Evolutionary conservation across 257 asterid genomes (phyloP).

Genomic region (Lycium barbarum): DNA sequence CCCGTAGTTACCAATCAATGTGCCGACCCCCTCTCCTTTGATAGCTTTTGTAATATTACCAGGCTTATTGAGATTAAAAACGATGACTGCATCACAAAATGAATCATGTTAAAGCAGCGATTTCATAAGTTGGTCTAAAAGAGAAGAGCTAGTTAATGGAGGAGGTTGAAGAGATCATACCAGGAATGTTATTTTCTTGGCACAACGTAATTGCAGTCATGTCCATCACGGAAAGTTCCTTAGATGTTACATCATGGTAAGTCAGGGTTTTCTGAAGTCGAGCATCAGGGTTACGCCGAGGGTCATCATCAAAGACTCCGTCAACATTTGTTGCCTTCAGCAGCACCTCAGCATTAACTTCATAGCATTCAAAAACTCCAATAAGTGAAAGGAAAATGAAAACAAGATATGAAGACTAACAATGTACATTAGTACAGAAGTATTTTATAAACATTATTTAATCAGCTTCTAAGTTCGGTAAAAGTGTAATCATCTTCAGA

Average conservation of each 20-base stretch:
- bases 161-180: conserved; percentile 43
- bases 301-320: conserved; percentile 87
- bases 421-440: neutral
- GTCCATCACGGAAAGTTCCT: conserved; percentile 92
- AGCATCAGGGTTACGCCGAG: conserved; percentile 71
- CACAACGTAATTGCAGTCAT: conserved; percentile 91
- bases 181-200: conserved; percentile 96
- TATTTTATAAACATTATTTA: too few relatives aligned
- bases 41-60: conserved; percentile 87
- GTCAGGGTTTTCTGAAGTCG: conserved; percentile 68
- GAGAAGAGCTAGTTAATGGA: neutral
- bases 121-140: neutral
- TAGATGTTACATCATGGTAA: conserved; percentile 78
- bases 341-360: conserved; percentile 94
- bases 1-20: conserved; percentile 63
- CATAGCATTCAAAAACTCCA: conserved; percentile 42
- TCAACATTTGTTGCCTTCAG: conserved; percentile 93
- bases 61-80: conserved; percentile 76
- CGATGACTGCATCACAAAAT: conserved; percentile 63
- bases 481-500: too few relatives aligned
- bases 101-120: conserved; percentile 28
- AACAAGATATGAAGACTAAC: too few relatives aligned
- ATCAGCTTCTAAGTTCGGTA: too few relatives aligned
- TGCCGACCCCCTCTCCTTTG: conserved; percentile 74
- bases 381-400: conserved; percentile 34